phyloP scores from a whole-genome alignment of 352 stramenopile genomes.

The Globisporangium abappressorium region DNA sequence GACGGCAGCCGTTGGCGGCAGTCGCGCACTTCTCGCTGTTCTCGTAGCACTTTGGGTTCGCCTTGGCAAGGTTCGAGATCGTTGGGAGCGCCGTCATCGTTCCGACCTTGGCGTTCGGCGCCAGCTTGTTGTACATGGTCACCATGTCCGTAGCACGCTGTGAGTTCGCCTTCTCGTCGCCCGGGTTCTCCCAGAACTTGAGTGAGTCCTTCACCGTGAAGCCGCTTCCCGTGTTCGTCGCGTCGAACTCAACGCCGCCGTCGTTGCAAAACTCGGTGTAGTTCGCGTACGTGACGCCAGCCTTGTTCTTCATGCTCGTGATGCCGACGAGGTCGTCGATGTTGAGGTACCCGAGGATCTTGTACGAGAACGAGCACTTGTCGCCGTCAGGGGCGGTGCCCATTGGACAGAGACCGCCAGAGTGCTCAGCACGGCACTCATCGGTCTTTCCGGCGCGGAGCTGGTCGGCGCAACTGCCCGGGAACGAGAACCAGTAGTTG shows the following conservation, averaged over 20 bases:
- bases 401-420: constrained; percentile 39
- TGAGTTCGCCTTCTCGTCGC: constrained; percentile 37
- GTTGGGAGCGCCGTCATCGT: constrained; percentile 48
- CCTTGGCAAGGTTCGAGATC: constrained; percentile 28
- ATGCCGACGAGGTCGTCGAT: constrained; percentile 63
- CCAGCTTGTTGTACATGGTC: constrained; percentile 50
- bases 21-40: constrained; percentile 48
- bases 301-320: constrained; percentile 31
- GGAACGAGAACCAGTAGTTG: constrained; percentile 77
- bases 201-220: constrained; percentile 43
- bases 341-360: constrained; percentile 54
- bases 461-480: constrained; percentile 48
- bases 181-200: constrained; percentile 64
- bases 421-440: constrained; percentile 31
- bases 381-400: constrained; percentile 41
- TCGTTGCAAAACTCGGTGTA: constrained; percentile 52
- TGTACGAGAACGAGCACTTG: constrained; percentile 56
- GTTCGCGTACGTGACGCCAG: constrained; percentile 23
- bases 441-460: constrained; percentile 46
- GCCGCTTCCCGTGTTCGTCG: constrained; percentile 33
- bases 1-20: constrained; percentile 41
- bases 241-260: constrained; percentile 43
- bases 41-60: constrained; percentile 67
- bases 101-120: constrained; percentile 22
- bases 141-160: constrained; percentile 45